Evolutionary conservation across 2,329 filamentous ascomycete genomes (phyloP).

Genomic region (Alternaria sp.): DNA sequence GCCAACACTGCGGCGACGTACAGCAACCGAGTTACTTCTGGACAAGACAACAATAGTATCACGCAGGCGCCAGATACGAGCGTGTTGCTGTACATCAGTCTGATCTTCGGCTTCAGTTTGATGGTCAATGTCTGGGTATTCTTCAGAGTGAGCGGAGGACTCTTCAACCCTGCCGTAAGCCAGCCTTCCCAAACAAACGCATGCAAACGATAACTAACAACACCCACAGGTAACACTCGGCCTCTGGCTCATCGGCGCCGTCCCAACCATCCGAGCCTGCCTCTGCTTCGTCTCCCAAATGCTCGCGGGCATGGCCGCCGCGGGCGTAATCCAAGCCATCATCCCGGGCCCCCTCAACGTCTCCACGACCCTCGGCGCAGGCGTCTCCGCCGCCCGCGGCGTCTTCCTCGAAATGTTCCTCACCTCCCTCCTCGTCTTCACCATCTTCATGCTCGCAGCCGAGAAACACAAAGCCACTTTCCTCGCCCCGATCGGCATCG

Average conservation of each 20-base stretch:
- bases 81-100: conserved; percentile 45
- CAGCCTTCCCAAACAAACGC: neutral
- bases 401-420: conserved; percentile 51
- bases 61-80: conserved; percentile 42
- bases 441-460: conserved; percentile 67
- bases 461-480: conserved; percentile 77
- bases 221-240: conserved; percentile 43
- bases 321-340: conserved; percentile 44
- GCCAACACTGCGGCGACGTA: conserved; percentile 41
- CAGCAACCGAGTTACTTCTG: conserved; percentile 26
- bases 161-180: conserved; percentile 51
- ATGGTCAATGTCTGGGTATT: conserved; percentile 52
- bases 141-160: conserved; percentile 46
- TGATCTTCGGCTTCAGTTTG: conserved; percentile 47
- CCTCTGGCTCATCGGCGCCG: conserved; percentile 43
- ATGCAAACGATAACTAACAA: neutral
- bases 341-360: conserved; percentile 45
- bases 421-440: conserved; percentile 49
- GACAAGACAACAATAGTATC: conserved; percentile 25
- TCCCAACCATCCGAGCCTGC: conserved; percentile 31
- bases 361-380: conserved; percentile 42
- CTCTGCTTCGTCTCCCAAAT: conserved; percentile 46
- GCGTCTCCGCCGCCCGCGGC: conserved; percentile 39
- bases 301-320: conserved; percentile 45
- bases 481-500: conserved; percentile 74